Evolutionary conservation across 306 rosid genomes (phyloP).

Genomic region (Parietaria judaica): DNA sequence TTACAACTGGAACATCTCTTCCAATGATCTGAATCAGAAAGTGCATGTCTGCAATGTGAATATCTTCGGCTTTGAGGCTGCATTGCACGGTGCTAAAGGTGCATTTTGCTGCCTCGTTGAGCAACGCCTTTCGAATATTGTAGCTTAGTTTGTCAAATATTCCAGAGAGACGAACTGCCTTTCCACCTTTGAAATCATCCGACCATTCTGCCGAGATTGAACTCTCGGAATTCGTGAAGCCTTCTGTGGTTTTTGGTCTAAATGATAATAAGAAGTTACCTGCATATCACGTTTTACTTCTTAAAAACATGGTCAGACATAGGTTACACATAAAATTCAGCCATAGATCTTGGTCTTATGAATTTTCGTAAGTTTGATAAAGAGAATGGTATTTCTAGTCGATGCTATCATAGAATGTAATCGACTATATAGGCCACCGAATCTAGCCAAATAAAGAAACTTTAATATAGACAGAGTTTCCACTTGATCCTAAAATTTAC

Average conservation of each 20-base stretch:
- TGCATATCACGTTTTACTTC: constrained; percentile 28
- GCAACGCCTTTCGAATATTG: constrained; percentile 73
- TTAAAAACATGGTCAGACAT: too few relatives aligned
- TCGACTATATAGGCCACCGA: too few relatives aligned
- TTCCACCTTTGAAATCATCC: constrained; percentile 71
- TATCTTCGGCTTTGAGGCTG: constrained; percentile 45
- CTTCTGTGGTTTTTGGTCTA: constrained; percentile 60
- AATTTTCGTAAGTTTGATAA: too few relatives aligned
- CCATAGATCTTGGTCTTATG: too few relatives aligned
- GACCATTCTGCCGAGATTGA: constrained; percentile 71
- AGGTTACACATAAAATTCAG: too few relatives aligned
- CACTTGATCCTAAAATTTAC: too few relatives aligned
- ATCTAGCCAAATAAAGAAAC: too few relatives aligned
- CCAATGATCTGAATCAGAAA: constrained; percentile 75
- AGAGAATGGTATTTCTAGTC: too few relatives aligned
- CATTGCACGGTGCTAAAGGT: constrained; percentile 73
- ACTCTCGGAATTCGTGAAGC: constrained; percentile 31
- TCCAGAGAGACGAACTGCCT: constrained; percentile 82
- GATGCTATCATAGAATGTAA: too few relatives aligned
- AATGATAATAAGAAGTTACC: constrained; percentile 85
- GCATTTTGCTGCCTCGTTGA: constrained; percentile 42
- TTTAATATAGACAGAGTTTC: too few relatives aligned
- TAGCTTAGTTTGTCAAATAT: constrained; percentile 70
- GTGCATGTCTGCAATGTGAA: constrained; percentile 40
- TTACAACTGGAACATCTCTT: constrained; percentile 55